Evolutionary conservation across 176 grass and related monocot genomes (phyloP).

Genomic region (Cocos nucifera): DNA sequence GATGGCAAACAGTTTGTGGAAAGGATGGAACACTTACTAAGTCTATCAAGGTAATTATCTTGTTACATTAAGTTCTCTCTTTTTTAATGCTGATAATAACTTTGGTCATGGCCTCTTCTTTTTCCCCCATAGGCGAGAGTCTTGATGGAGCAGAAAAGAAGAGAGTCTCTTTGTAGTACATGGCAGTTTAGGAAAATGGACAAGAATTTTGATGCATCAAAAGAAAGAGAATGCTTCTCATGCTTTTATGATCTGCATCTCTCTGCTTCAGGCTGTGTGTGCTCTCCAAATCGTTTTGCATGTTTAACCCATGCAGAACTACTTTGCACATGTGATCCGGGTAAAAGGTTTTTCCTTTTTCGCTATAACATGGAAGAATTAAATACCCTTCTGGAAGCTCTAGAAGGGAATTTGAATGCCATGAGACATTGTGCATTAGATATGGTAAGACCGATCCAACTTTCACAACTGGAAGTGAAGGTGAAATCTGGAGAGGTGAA

Average conservation of each 20-base stretch:
- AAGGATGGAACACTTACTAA: constrained; percentile 54
- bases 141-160: constrained; percentile 48
- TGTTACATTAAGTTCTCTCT: no score
- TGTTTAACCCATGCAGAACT: constrained; percentile 63
- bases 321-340: constrained; percentile 63
- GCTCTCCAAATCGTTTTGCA: constrained; percentile 57
- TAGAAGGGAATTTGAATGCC: constrained; percentile 54
- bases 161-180: constrained; percentile 15
- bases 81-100: no score
- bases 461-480: constrained; percentile 16
- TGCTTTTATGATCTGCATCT: constrained; percentile 91
- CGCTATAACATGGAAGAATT: constrained; percentile 66
- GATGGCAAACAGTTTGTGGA: constrained; percentile 55
- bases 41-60: constrained; percentile 54
- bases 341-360: constrained; percentile 32
- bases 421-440: constrained; percentile 28
- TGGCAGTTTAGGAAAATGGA: constrained; percentile 46
- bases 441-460: constrained; percentile 18
- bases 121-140: constrained; percentile 38
- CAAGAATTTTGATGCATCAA: constrained; percentile 46
- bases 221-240: constrained; percentile 76
- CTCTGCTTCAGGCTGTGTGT: constrained; percentile 67
- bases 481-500: constrained; percentile 2
- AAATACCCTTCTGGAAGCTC: constrained; percentile 46
- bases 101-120: background rate